Evolutionary conservation across 495 filamentous ascomycete species (phyloP).

Genomic region (Penicillium silybi): DNA sequence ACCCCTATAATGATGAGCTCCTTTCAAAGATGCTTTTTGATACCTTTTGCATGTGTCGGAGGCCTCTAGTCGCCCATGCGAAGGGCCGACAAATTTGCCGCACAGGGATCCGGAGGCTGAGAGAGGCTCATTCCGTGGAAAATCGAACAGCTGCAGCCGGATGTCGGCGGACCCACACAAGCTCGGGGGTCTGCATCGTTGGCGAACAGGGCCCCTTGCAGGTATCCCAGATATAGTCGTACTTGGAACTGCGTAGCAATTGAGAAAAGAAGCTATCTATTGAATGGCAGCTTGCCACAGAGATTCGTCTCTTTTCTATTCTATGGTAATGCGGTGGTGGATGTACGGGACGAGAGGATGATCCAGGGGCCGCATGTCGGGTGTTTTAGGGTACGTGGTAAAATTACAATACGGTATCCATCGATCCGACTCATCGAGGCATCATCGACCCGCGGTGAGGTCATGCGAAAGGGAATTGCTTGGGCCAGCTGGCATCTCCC

Average conservation of each 20-base stretch:
- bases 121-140: slow-evolving; percentile 10
- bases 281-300: neutral
- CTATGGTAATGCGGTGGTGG: neutral
- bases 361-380: slow-evolving; percentile 6
- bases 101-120: slow-evolving; percentile 19
- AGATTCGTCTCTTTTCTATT: neutral
- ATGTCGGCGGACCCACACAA: slow-evolving; percentile 32
- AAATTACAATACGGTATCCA: slow-evolving; percentile 8
- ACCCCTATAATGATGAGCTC: neutral
- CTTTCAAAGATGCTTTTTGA: neutral
- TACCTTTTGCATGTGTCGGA: neutral
- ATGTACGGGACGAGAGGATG: neutral
- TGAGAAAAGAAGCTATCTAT: neutral
- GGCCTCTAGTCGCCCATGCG: slow-evolving; percentile 5
- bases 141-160: slow-evolving; percentile 18
- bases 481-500: slow-evolving; percentile 11
- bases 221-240: neutral
- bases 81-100: neutral
- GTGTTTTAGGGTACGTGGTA: slow-evolving; percentile 19
- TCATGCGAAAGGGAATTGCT: slow-evolving; percentile 17
- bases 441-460: slow-evolving; percentile 26
- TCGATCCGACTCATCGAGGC: slow-evolving; percentile 15
- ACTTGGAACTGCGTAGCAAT: neutral
- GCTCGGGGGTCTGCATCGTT: slow-evolving; percentile 19
- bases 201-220: slow-evolving; percentile 11